phyloP scores from a whole-genome alignment of 768 basidiomycete genomes.

The Russula foetens region DNA sequence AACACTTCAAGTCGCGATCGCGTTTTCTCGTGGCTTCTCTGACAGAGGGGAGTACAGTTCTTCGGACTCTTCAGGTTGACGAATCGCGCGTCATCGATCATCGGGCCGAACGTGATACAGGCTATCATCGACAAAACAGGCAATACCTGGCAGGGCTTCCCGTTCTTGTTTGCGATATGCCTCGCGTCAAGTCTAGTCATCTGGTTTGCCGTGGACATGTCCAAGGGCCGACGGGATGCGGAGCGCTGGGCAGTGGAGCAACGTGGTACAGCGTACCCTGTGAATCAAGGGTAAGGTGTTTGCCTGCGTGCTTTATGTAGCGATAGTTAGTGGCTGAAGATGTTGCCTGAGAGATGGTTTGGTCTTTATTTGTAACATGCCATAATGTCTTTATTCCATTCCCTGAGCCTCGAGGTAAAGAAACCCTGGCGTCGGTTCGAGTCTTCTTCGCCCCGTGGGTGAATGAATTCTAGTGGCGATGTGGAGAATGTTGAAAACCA shows the following conservation, averaged over 20 bases:
- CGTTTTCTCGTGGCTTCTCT: no score
- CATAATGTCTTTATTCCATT: no score
- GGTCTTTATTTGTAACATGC: no score
- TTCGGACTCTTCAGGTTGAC: conserved; percentile 78
- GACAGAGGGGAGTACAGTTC: conserved; percentile 38
- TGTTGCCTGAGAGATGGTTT: no score
- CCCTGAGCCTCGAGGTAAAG: no score
- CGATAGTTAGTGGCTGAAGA: no score
- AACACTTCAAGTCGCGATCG: not conserved
- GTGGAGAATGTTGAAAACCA: no score
- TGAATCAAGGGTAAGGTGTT: no score
- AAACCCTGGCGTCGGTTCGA: no score
- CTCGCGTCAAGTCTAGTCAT: conserved; percentile 56
- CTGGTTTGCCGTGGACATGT: conserved; percentile 50
- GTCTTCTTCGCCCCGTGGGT: no score
- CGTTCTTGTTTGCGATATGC: conserved; percentile 72
- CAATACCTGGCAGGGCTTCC: conserved; percentile 33
- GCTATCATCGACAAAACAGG: conserved; percentile 72
- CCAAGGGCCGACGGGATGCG: conserved; percentile 31
- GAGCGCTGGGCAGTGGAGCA: conserved; percentile 30
- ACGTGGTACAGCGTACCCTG: not conserved
- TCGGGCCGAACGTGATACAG: conserved; percentile 80
- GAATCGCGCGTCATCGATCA: conserved; percentile 74
- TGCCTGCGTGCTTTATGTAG: no score
- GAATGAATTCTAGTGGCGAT: no score